Conservation (phyloP, 2,329 filamentous ascomycete genomes). For the Penicillium sp. region DNA sequence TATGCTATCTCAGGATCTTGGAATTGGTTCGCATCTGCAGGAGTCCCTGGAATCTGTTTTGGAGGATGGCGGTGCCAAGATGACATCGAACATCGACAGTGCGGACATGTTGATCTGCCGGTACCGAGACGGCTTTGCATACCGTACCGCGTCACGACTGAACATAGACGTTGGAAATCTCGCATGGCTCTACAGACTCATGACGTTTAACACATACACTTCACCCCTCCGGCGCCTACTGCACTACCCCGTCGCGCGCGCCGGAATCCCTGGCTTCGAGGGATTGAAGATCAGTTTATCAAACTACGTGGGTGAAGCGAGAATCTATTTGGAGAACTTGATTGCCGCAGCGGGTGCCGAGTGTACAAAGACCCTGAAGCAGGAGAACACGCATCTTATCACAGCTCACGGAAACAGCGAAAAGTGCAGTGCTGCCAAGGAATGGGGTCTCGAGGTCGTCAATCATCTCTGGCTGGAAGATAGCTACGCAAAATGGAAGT, state of each 20-base stretch:
- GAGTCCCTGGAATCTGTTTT: conserved; percentile 73
- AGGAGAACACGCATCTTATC: conserved; percentile 93
- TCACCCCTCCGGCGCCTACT: conserved; percentile 79
- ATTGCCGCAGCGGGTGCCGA: conserved; percentile 80
- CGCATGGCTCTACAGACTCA: conserved; percentile 90
- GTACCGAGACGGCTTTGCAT: conserved; percentile 79
- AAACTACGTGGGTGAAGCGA: conserved; percentile 93
- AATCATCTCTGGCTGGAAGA: conserved; percentile 99
- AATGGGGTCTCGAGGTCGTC: conserved; percentile 87
- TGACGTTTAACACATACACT: conserved; percentile 85
- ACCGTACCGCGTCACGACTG: conserved; percentile 71
- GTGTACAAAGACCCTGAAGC: conserved; percentile 93
- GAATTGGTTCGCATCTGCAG: conserved; percentile 66
- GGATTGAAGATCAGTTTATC: conserved; percentile 81
- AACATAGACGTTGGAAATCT: conserved; percentile 88
- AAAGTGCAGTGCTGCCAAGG: conserved; percentile 86
- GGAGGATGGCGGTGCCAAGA: conserved; percentile 66
- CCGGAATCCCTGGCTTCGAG: conserved; percentile 78
- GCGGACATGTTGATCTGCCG: conserved; percentile 87
- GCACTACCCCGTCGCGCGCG: conserved; percentile 81
- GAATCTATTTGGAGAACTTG: conserved; percentile 90
- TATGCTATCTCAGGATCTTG: conserved; percentile 74
- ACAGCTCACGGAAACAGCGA: conserved; percentile 88
- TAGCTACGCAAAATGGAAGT: conserved; percentile 85
- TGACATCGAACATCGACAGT: conserved; percentile 66